Conservation (phyloP, 1,139 yeast species). For the Candida sp. region DNA sequence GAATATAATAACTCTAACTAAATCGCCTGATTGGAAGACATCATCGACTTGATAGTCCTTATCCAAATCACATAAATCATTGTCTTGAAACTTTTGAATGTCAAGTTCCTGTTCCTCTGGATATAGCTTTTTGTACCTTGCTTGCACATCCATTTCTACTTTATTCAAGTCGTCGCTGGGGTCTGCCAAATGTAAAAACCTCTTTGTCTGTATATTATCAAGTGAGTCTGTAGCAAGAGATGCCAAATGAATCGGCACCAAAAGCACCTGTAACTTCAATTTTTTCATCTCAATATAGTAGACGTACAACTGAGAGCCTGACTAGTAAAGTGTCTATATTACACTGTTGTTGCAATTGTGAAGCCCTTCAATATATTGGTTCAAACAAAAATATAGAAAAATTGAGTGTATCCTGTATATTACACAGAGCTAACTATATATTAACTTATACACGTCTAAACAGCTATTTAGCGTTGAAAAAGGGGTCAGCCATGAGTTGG, state of each 20-base stretch:
- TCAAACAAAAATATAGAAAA: too few species aligned
- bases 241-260: constrained; percentile 27
- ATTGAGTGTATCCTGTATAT: too few species aligned
- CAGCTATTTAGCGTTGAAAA: not conserved
- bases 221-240: constrained; percentile 12
- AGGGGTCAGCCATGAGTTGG: not conserved
- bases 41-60: constrained; percentile 67
- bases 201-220: constrained; percentile 21
- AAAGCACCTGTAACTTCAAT: constrained; percentile 35
- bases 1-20: constrained; percentile 52
- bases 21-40: constrained; percentile 55
- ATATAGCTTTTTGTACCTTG: constrained; percentile 56
- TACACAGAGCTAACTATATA: too few species aligned
- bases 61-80: constrained; percentile 67
- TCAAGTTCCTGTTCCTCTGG: constrained; percentile 54
- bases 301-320: too few species aligned
- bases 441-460: not conserved
- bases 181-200: constrained; percentile 61
- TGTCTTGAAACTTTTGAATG: constrained; percentile 61
- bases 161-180: constrained; percentile 40
- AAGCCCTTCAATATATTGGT: too few species aligned
- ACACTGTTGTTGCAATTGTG: too few species aligned
- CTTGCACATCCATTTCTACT: constrained; percentile 42
- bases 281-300: constrained; percentile 21
- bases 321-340: too few species aligned